A percentile compares a stretch with the other conserved stretches of the same genome.
Evolutionary conservation across 164 flowering plant species (phyloP).

Genomic region (Vitis labrusca): DNA sequence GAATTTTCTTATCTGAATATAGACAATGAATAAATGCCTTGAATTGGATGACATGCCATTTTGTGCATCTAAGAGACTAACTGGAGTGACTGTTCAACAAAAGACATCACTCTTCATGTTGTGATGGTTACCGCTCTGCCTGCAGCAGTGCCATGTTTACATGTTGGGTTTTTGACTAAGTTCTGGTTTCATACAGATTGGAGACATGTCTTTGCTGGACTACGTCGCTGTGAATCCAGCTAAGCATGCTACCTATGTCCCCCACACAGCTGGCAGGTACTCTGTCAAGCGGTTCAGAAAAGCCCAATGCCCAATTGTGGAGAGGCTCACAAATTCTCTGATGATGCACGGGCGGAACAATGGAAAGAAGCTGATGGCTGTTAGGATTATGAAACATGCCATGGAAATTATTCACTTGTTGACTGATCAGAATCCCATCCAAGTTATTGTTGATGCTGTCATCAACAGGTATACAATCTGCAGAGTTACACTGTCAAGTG

Average conservation of each 20-base stretch:
- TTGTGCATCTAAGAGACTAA: too few relatives aligned
- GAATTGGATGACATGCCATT: too few relatives aligned
- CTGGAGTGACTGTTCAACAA: too few relatives aligned
- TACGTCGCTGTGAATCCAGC: constrained; percentile 30
- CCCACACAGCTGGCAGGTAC: constrained; percentile 63
- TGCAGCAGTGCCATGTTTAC: too few relatives aligned
- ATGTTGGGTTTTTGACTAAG: too few relatives aligned
- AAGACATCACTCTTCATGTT: too few relatives aligned
- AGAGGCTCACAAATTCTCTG: constrained; percentile 51
- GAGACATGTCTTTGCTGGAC: constrained; percentile 35
- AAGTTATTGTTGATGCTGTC: constrained; percentile 52
- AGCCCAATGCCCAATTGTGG: constrained; percentile 47
- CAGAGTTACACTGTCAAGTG: too few relatives aligned
- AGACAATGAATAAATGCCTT: too few relatives aligned
- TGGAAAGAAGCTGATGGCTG: constrained; percentile 51
- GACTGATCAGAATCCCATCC: constrained; percentile 51
- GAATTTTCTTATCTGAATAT: too few relatives aligned
- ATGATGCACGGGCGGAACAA: constrained; percentile 63
- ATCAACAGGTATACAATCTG: constrained; percentile 37
- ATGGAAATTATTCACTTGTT: constrained; percentile 54
- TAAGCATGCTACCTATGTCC: constrained; percentile 48
- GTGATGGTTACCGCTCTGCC: too few relatives aligned
- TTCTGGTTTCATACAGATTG: constrained; percentile 19
- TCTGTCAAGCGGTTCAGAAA: constrained; percentile 44
- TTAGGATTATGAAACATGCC: constrained; percentile 41